phyloP scores from a whole-genome alignment of 140 eudicot species.

The Anethum foeniculum region DNA sequence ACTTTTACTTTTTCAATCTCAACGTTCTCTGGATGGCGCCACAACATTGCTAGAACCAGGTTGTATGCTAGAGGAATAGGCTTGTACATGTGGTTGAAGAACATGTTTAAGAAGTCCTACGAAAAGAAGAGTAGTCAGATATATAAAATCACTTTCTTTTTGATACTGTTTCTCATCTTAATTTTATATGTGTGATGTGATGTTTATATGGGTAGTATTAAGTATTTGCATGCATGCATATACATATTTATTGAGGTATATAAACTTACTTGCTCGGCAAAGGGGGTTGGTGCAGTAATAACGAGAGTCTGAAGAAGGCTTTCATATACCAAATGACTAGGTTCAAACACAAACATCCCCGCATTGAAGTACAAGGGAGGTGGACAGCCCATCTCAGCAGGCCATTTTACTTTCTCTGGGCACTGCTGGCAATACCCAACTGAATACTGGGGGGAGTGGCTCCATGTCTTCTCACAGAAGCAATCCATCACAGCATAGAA shows the following conservation, averaged over 20 bases:
- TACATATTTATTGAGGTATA: background rate
- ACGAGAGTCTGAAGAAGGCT: conserved; percentile 12
- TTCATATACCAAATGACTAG: conserved; percentile 17
- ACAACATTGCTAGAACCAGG: conserved; percentile 24
- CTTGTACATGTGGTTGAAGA: conserved; percentile 21
- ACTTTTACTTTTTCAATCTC: conserved; percentile 24
- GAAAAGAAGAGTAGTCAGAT: background rate
- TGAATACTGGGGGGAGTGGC: conserved; percentile 25
- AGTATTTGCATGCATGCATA: background rate
- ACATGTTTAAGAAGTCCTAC: conserved; percentile 26
- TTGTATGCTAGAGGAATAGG: conserved; percentile 25
- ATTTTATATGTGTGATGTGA: background rate
- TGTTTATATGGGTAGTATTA: background rate
- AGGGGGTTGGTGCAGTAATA: conserved; percentile 21
- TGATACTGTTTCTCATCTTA: background rate
- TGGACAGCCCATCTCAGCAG: conserved; percentile 19
- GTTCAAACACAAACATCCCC: conserved; percentile 26
- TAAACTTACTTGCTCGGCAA: conserved; percentile 22
- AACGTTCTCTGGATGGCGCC: conserved; percentile 22
- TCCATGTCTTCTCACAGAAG: conserved; percentile 29
- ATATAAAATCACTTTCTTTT: background rate
- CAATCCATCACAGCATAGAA: conserved; percentile 29
- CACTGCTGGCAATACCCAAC: conserved; percentile 31
- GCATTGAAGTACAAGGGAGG: conserved; percentile 29
- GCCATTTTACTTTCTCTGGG: conserved; percentile 24